phyloP scores from a whole-genome alignment of 768 basidiomycete species.

The Roridomyces roridus region DNA sequence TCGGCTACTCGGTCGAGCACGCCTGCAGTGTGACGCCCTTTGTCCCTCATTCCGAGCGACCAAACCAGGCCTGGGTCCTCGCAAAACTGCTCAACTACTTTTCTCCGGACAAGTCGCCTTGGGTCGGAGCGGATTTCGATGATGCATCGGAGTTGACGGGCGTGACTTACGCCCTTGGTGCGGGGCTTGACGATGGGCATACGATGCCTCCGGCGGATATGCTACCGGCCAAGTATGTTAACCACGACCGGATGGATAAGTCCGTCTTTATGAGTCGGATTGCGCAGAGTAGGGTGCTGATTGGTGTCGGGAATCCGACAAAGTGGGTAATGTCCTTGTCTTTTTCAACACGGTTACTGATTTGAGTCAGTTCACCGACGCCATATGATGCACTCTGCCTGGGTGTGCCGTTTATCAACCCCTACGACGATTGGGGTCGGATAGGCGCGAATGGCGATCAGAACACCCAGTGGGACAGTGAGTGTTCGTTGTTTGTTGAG shows the following conservation, averaged over 20 bases:
- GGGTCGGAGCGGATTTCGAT: not conserved
- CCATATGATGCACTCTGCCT: conserved; percentile 8
- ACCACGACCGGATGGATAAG: conserved; percentile 1
- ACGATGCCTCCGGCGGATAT: not conserved
- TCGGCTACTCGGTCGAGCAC: conserved; percentile 9
- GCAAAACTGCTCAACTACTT: conserved; percentile 6
- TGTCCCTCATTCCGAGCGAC: not conserved
- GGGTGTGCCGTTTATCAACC: conserved; percentile 6
- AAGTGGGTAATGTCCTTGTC: not conserved
- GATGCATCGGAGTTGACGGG: not conserved
- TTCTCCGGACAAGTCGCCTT: not conserved
- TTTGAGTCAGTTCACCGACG: conserved; percentile 1
- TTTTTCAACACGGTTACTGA: too few species aligned
- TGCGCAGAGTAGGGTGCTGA: conserved; percentile 6
- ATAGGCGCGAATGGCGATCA: not conserved
- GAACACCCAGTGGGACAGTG: conserved; percentile 1
- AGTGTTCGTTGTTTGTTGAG: not conserved
- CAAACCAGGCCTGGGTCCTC: conserved; percentile 13
- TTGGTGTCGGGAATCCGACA: conserved; percentile 5
- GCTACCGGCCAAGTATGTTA: not conserved
- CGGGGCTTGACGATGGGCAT: not conserved
- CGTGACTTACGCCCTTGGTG: not conserved
- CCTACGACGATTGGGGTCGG: not conserved
- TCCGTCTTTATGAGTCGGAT: not conserved
- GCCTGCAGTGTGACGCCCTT: conserved; percentile 2